A percentile compares a stretch with the other conserved stretches of the same genome.
Conservation (phyloP, 2,329 filamentous ascomycete species). For the Alternaria sp. region DNA sequence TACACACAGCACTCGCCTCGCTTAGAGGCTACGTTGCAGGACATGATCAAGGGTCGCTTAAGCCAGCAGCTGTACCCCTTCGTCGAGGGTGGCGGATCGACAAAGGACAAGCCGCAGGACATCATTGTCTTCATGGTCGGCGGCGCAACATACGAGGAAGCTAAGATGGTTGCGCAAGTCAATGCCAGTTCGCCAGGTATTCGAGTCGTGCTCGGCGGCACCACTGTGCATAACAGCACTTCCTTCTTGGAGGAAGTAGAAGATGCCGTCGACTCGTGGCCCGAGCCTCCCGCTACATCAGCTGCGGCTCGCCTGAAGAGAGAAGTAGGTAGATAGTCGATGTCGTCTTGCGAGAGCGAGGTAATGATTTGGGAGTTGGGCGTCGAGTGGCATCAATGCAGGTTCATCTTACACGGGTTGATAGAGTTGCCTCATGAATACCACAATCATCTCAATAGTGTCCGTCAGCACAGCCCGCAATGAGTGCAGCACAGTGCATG, state of each 20-base stretch:
- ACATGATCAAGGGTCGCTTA: conserved; percentile 88
- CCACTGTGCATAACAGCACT: conserved; percentile 83
- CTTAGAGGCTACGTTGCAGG: conserved; percentile 85
- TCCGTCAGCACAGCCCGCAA: neutral
- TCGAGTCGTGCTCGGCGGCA: conserved; percentile 87
- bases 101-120: conserved; percentile 94
- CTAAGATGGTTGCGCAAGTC: conserved; percentile 92
- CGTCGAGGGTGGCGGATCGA: conserved; percentile 84
- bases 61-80: conserved; percentile 91
- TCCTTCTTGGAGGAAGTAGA: conserved; percentile 92
- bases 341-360: neutral
- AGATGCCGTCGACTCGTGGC: conserved; percentile 86
- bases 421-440: conserved; percentile 2
- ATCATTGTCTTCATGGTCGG: conserved; percentile 94
- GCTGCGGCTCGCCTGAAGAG: conserved; percentile 68
- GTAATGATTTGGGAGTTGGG: neutral
- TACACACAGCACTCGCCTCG: conserved; percentile 96
- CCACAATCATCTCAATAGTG: neutral
- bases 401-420: neutral
- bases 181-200: conserved; percentile 91
- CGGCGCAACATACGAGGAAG: conserved; percentile 94
- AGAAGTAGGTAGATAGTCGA: conserved; percentile 61
- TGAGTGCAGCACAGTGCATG: neutral
- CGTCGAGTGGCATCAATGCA: neutral
- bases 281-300: conserved; percentile 62